A percentile compares a stretch with the other conserved stretches of the same genome.
phyloP scores from a whole-genome alignment of 2,329 filamentous ascomycete genomes.

The Ceratocystis lukuohia region DNA sequence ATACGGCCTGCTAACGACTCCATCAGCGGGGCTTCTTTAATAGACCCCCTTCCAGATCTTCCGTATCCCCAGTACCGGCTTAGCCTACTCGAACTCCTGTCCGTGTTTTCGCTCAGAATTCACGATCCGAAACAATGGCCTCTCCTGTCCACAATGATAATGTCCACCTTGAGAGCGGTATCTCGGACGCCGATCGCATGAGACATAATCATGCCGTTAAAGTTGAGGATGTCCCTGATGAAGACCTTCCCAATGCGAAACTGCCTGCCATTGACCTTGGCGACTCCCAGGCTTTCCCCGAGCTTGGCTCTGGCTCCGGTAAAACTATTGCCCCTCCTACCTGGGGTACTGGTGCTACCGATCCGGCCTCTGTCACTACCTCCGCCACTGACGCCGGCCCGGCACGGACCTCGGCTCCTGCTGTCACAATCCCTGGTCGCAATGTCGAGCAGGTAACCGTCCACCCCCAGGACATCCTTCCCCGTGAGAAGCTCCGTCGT shows the following conservation, averaged over 20 bases:
- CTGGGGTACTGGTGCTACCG: conserved; percentile 13
- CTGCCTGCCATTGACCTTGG: conserved; percentile 54
- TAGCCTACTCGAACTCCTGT: conserved; percentile 17
- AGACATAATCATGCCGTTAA: conserved; percentile 39
- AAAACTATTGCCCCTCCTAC: conserved; percentile 15
- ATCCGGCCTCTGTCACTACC: conserved; percentile 9
- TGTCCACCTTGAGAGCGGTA: conserved; percentile 37
- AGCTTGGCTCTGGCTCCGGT: conserved; percentile 26
- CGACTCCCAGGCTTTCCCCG: conserved; percentile 88
- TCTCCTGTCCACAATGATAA: conserved; percentile 59
- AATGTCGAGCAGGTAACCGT: conserved; percentile 65
- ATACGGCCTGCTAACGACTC: too few relatives aligned
- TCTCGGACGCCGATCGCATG: conserved; percentile 30
- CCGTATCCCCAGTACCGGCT: conserved; percentile 16
- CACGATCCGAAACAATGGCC: conserved; percentile 36
- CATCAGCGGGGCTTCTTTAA: conserved; percentile 16
- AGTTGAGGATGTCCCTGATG: conserved; percentile 55
- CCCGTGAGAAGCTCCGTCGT: conserved; percentile 66
- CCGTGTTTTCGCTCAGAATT: conserved; percentile 17
- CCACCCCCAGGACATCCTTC: conserved; percentile 61
- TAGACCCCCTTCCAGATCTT: conserved; percentile 12
- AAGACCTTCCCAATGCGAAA: conserved; percentile 39
- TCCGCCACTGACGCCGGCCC: conserved; percentile 8
- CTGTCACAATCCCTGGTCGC: conserved; percentile 64
- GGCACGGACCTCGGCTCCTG: conserved; percentile 1